Percentiles rank a stretch among this genome's conserved stretches.
Conservation (phyloP, 176 grass and related monocot species). For the Alloteropsis semialata region DNA sequence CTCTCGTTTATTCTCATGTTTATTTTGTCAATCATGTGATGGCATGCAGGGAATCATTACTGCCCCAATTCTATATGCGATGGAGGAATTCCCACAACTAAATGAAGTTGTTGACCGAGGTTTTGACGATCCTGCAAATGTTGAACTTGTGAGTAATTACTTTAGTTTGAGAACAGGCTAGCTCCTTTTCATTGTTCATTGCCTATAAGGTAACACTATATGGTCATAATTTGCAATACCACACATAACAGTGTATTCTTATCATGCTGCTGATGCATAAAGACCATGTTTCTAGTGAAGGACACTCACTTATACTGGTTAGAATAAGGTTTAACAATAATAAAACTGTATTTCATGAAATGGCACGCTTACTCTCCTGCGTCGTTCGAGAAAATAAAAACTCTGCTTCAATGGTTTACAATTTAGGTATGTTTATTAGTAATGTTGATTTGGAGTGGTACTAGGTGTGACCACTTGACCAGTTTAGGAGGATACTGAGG, state of each 20-base stretch:
- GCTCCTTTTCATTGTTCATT: background rate
- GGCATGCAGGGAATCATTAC: constrained; percentile 81
- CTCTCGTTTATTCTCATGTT: background rate
- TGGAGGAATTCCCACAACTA: constrained; percentile 89
- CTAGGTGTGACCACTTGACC: background rate
- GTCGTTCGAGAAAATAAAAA: background rate
- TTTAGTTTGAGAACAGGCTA: background rate
- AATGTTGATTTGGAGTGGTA: background rate
- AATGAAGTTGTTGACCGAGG: constrained; percentile 64
- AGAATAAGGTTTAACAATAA: background rate
- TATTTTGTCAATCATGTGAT: constrained; percentile 24
- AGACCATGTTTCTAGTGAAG: background rate
- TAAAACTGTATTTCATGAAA: background rate
- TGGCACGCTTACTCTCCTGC: background rate
- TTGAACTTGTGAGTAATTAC: constrained; percentile 68
- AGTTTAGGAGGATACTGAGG: background rate
- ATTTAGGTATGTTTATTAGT: background rate
- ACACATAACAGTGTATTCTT: background rate
- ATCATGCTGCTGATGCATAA: background rate
- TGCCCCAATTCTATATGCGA: constrained; percentile 88
- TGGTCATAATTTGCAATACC: background rate
- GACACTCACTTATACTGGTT: background rate
- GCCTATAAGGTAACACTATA: background rate
- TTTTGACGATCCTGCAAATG: constrained; percentile 76
- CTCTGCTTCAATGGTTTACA: background rate